A percentile compares a stretch with the other conserved stretches of the same genome.
These are phyloP conservation scores for Scenedesmus sp. DNA, from an alignment of 163 green algal species.

Conservation along the genomic window DNA sequence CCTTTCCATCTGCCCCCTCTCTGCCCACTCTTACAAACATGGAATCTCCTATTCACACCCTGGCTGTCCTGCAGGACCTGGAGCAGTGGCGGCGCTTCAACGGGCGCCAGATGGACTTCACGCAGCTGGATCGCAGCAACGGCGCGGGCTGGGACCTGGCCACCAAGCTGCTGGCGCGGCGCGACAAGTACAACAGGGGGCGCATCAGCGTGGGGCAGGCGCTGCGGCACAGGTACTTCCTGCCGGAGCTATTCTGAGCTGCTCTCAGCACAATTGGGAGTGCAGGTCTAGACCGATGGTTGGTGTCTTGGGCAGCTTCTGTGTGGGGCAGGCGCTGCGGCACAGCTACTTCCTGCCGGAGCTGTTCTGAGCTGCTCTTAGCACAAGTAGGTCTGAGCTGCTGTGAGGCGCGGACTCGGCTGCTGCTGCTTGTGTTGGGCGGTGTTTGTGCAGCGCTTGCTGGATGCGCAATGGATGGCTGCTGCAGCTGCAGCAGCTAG, in stretches of 20 bases:
- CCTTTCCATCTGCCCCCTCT: neutral
- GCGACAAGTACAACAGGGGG: constrained; percentile 80
- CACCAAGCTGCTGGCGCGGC: constrained; percentile 81
- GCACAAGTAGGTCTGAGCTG: neutral
- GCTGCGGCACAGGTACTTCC: constrained; percentile 91
- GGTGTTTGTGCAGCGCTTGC: too few relatives aligned
- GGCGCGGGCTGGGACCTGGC: constrained; percentile 93
- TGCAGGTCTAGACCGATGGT: neutral
- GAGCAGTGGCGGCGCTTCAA: constrained; percentile 53
- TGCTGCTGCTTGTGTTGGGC: neutral
- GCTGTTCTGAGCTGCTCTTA: constrained; percentile 18
- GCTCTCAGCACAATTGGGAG: neutral
- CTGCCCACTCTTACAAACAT: neutral
- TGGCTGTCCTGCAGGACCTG: constrained; percentile 49
- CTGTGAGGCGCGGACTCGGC: neutral
- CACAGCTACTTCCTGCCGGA: constrained; percentile 86
- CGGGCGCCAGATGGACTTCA: constrained; percentile 83
- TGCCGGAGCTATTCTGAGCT: constrained; percentile 45
- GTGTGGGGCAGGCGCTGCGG: constrained; percentile 76
- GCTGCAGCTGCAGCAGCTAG: neutral
- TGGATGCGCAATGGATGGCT: neutral
- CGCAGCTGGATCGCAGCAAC: constrained; percentile 83
- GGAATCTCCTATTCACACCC: too few relatives aligned
- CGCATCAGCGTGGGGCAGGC: constrained; percentile 79
- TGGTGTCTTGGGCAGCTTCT: constrained; percentile 73